phyloP scores from a whole-genome alignment of 1,139 yeast genomes.

The Blastobotrys indianensis region DNA sequence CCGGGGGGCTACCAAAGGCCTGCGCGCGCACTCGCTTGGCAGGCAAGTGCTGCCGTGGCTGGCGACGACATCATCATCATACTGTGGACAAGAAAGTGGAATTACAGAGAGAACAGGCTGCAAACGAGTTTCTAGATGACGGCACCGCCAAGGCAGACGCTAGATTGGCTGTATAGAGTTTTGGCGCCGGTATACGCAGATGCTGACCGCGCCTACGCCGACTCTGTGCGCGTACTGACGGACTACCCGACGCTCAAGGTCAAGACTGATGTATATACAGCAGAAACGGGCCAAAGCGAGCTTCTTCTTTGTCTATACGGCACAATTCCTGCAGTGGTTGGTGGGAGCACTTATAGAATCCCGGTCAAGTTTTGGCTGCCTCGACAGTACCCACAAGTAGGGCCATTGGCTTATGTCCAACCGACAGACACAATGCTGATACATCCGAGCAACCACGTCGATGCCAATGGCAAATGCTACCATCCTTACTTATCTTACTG shows the following conservation, averaged over 20 bases:
- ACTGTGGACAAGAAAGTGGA: neutral
- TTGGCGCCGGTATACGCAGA: conserved; percentile 48
- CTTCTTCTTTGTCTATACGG: conserved; percentile 65
- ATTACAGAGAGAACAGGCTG: neutral
- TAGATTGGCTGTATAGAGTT: conserved; percentile 54
- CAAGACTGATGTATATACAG: conserved; percentile 65
- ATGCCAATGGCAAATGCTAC: conserved; percentile 66
- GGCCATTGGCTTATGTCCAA: conserved; percentile 59
- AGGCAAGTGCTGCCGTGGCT: neutral
- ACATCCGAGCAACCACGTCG: conserved; percentile 62
- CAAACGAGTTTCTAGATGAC: neutral
- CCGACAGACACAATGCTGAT: conserved; percentile 46
- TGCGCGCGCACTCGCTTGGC: too few species aligned
- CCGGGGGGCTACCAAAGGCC: neutral
- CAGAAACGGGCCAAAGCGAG: conserved; percentile 51
- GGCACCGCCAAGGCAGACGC: conserved; percentile 38
- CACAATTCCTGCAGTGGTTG: conserved; percentile 37
- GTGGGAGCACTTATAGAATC: conserved; percentile 36
- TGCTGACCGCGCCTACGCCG: conserved; percentile 52
- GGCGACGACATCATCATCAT: conserved; percentile 1
- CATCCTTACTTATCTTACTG: conserved; percentile 64
- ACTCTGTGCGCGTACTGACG: conserved; percentile 51
- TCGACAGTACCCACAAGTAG: conserved; percentile 52
- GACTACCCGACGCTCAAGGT: conserved; percentile 51
- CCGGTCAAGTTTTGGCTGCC: conserved; percentile 80